These are phyloP conservation scores for Tetrahymena thermophila DNA, from an alignment of 73 alveolate species.

Conservation along the genomic window DNA sequence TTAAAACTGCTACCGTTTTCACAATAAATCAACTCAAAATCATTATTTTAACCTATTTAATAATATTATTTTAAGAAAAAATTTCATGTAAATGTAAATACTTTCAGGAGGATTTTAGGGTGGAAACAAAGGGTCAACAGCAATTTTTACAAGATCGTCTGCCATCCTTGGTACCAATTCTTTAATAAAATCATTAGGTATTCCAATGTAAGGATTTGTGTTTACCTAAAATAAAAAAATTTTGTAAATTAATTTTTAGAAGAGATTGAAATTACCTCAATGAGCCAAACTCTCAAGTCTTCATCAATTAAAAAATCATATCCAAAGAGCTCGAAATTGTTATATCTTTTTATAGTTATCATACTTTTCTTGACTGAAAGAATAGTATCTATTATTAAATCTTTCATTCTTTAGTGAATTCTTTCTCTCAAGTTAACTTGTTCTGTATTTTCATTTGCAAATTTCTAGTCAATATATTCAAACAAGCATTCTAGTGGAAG, in stretches of 20 bases:
- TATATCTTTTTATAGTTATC: not conserved
- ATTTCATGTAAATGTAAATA: not conserved
- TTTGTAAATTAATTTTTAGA: slow-evolving; percentile 47
- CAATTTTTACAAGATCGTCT: slow-evolving; percentile 62
- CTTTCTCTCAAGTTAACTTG: not conserved
- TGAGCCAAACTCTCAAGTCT: slow-evolving; percentile 49
- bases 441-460: not conserved
- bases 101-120: slow-evolving; percentile 1
- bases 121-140: slow-evolving; percentile 56
- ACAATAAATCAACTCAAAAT: not conserved
- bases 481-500: not conserved
- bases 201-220: slow-evolving; percentile 65
- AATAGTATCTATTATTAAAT: not conserved
- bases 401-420: not conserved
- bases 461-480: not conserved
- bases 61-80: not conserved
- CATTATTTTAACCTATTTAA: not conserved
- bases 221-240: slow-evolving; percentile 68
- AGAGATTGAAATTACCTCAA: slow-evolving; percentile 7
- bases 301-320: slow-evolving; percentile 62
- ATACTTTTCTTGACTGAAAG: not conserved
- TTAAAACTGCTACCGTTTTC: not conserved
- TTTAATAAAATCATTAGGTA: slow-evolving; percentile 49
- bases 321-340: slow-evolving; percentile 57
- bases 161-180: slow-evolving; percentile 67